Conservation (phyloP, 2,329 filamentous ascomycete genomes). For the Fusarium tuaranense region DNA sequence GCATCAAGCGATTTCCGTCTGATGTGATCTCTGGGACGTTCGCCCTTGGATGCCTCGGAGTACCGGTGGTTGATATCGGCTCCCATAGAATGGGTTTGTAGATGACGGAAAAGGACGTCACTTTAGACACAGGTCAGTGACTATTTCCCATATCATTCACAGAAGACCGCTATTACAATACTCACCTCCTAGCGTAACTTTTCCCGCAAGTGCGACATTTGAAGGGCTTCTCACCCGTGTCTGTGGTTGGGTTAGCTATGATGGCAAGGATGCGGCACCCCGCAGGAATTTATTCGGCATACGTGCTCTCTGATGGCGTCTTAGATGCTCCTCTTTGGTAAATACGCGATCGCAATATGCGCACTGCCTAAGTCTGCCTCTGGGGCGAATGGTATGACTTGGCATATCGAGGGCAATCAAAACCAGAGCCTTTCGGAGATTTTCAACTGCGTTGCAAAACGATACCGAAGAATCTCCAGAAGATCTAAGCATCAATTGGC, state of each 20-base stretch:
- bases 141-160: background rate
- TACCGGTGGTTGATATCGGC: background rate
- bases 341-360: slow-evolving; percentile 19
- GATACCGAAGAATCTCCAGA: background rate
- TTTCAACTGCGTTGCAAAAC: background rate
- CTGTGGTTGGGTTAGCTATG: background rate
- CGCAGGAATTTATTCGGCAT: background rate
- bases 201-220: slow-evolving; percentile 9
- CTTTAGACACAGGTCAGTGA: background rate
- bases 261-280: background rate
- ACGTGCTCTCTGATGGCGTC: slow-evolving; percentile 20
- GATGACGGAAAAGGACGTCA: slow-evolving; percentile 19
- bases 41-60: background rate
- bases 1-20: background rate
- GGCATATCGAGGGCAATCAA: background rate
- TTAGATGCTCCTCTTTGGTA: slow-evolving; percentile 22
- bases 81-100: slow-evolving; percentile 3
- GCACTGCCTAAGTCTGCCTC: slow-evolving; percentile 8
- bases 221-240: slow-evolving; percentile 22
- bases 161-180: background rate
- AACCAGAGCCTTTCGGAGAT: background rate
- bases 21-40: background rate
- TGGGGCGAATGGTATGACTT: background rate
- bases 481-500: background rate
- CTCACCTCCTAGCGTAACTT: slow-evolving; percentile 13